Evolutionary conservation across 2,329 filamentous ascomycete species (phyloP).

Genomic region (Hysterium pulicare): DNA sequence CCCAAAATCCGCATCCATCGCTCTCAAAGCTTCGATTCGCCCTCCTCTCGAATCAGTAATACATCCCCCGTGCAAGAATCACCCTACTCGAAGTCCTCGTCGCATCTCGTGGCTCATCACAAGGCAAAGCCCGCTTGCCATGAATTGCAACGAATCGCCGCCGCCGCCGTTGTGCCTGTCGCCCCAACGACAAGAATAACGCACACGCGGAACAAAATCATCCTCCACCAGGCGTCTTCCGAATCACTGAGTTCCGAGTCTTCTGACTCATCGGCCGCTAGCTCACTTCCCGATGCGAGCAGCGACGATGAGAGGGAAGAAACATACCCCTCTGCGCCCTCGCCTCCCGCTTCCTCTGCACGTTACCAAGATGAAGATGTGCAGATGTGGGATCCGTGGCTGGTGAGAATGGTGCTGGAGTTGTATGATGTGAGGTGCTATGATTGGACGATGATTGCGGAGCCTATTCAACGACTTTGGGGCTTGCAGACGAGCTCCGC

Average conservation of each 20-base stretch:
- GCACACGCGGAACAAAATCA: not conserved
- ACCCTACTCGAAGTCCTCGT: slow-evolving; percentile 35
- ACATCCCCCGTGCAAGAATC: slow-evolving; percentile 30
- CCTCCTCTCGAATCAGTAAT: slow-evolving; percentile 24
- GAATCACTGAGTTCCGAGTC: not conserved
- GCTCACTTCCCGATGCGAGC: not conserved
- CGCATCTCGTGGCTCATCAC: slow-evolving; percentile 19
- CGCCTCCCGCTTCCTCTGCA: not conserved
- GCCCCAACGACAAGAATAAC: too few relatives aligned
- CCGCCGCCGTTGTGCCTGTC: too few relatives aligned
- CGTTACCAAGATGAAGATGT: not conserved
- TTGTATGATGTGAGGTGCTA: slow-evolving; percentile 31
- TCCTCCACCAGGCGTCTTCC: not conserved
- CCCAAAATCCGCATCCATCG: slow-evolving; percentile 35
- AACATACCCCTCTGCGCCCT: not conserved
- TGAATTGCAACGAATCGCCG: slow-evolving; percentile 10
- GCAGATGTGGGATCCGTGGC: slow-evolving; percentile 24
- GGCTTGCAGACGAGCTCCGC: slow-evolving; percentile 31
- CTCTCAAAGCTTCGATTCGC: slow-evolving; percentile 34
- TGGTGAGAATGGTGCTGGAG: slow-evolving; percentile 35
- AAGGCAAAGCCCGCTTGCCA: slow-evolving; percentile 18
- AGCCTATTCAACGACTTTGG: slow-evolving; percentile 32
- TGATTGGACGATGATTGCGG: slow-evolving; percentile 38
- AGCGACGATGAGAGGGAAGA: not conserved
- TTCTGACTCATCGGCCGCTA: not conserved